phyloP scores from a whole-genome alignment of 2,329 filamentous ascomycete genomes.

The Aspergillus brunneoviolaceus region DNA sequence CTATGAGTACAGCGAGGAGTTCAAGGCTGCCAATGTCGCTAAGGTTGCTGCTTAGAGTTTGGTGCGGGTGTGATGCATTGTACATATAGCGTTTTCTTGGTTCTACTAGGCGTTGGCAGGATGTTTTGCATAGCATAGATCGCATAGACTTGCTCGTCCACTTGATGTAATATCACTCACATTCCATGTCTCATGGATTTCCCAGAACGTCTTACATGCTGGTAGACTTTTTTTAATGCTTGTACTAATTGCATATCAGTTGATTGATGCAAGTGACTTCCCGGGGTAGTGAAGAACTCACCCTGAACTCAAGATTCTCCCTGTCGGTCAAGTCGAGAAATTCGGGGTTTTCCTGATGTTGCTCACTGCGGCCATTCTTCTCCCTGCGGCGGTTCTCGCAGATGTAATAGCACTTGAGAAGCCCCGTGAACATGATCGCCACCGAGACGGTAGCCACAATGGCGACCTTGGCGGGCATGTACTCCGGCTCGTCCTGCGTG shows the following conservation, averaged over 20 bases:
- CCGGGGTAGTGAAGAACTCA: conserved; percentile 5
- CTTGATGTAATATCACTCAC: neutral
- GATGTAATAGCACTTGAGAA: conserved; percentile 27
- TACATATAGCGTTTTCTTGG: neutral
- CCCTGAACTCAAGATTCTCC: conserved; percentile 30
- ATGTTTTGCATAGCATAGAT: conserved; percentile 14
- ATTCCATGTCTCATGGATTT: too few relatives aligned
- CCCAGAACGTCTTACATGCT: too few relatives aligned
- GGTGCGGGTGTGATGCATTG: neutral
- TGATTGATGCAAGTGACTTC: neutral
- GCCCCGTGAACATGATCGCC: conserved; percentile 27
- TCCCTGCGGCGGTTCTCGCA: conserved; percentile 34
- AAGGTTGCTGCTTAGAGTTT: conserved; percentile 21
- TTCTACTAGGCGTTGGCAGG: neutral
- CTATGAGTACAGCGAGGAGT: conserved; percentile 37
- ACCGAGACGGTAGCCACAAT: conserved; percentile 35
- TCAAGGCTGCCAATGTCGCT: conserved; percentile 22
- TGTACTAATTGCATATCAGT: conserved; percentile 3
- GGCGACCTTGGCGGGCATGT: conserved; percentile 41
- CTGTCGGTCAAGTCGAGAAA: conserved; percentile 36
- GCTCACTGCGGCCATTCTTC: conserved; percentile 18
- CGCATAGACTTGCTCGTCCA: neutral
- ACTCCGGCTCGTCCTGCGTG: conserved; percentile 43
- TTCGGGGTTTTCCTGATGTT: conserved; percentile 25
- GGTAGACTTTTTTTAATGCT: conserved; percentile 4